A percentile compares a stretch with the other conserved stretches of the same genome.
phyloP scores from a whole-genome alignment of 805 yeast genomes.

The Candida cerambycidarum region DNA sequence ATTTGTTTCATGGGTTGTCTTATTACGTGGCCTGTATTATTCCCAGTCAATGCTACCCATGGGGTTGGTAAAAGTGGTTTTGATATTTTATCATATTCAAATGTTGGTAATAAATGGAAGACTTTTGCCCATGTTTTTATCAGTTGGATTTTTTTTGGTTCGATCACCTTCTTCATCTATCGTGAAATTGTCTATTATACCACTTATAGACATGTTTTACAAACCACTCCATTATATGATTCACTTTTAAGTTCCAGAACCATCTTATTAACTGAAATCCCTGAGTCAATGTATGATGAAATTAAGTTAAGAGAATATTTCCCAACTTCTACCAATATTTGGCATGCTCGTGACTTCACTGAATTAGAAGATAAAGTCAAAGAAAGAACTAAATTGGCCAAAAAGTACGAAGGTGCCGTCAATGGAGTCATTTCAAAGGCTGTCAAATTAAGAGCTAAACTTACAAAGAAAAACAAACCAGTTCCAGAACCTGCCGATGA shows the following conservation, averaged over 20 bases:
- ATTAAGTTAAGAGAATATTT: constrained; percentile 55
- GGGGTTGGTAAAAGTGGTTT: constrained; percentile 59
- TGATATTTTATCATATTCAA: constrained; percentile 62
- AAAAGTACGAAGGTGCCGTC: constrained; percentile 64
- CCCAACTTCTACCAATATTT: constrained; percentile 58
- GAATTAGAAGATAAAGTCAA: constrained; percentile 56
- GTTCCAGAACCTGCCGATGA: constrained; percentile 58
- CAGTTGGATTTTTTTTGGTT: constrained; percentile 72
- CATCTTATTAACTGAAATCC: constrained; percentile 67
- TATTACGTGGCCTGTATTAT: constrained; percentile 63
- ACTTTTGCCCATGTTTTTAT: constrained; percentile 72
- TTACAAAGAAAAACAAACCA: constrained; percentile 56
- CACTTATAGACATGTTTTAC: constrained; percentile 69
- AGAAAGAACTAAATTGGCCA: constrained; percentile 61
- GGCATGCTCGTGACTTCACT: constrained; percentile 64
- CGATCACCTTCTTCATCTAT: constrained; percentile 64
- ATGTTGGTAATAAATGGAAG: constrained; percentile 62
- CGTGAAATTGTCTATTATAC: constrained; percentile 72
- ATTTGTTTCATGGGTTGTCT: constrained; percentile 54
- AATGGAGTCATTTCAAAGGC: constrained; percentile 61
- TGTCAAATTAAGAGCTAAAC: constrained; percentile 53
- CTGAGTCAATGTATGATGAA: constrained; percentile 48
- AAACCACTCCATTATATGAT: constrained; percentile 71
- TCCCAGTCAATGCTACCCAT: constrained; percentile 60
- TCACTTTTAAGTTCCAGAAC: constrained; percentile 71